These are phyloP conservation scores for Mortierella antarctica DNA, from an alignment of 192 early-diverging fungal genomes.

Conservation along the genomic window DNA sequence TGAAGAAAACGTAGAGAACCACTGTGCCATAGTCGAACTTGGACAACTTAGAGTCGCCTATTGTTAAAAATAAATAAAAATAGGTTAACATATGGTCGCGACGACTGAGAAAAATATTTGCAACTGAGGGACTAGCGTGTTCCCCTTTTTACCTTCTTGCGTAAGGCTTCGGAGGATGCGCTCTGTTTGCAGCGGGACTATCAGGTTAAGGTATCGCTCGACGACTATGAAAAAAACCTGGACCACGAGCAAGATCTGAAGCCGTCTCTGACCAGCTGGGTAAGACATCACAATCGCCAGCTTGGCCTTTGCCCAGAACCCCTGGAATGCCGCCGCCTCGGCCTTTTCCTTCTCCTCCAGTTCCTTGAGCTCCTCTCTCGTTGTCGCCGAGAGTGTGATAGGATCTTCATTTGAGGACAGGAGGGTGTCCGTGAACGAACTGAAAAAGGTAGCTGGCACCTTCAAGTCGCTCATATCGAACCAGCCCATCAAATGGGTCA, in stretches of 20 bases:
- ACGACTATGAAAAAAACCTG: background rate
- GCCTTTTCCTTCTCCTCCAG: background rate
- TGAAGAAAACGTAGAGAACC: conserved; percentile 3
- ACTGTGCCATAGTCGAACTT: conserved; percentile 7
- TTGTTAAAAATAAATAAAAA: too few relatives aligned
- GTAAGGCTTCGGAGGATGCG: conserved; percentile 5
- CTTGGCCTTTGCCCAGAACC: background rate
- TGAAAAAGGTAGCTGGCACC: background rate
- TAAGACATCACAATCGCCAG: conserved; percentile 1
- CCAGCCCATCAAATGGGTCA: background rate
- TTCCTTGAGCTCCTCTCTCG: background rate
- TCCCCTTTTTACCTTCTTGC: conserved; percentile 1
- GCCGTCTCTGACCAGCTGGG: background rate
- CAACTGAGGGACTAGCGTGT: background rate
- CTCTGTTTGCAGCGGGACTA: conserved; percentile 10
- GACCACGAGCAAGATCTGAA: conserved; percentile 7
- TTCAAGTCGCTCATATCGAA: conserved; percentile 1
- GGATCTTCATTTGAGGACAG: background rate
- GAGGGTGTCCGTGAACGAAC: background rate
- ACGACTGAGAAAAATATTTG: background rate
- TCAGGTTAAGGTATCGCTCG: background rate
- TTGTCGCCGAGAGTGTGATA: background rate
- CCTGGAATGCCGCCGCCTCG: background rate
- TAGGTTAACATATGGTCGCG: too few relatives aligned
- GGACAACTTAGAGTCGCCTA: background rate